Conservation (phyloP, 2,329 filamentous ascomycete species). For the Bipolaris cookei region DNA sequence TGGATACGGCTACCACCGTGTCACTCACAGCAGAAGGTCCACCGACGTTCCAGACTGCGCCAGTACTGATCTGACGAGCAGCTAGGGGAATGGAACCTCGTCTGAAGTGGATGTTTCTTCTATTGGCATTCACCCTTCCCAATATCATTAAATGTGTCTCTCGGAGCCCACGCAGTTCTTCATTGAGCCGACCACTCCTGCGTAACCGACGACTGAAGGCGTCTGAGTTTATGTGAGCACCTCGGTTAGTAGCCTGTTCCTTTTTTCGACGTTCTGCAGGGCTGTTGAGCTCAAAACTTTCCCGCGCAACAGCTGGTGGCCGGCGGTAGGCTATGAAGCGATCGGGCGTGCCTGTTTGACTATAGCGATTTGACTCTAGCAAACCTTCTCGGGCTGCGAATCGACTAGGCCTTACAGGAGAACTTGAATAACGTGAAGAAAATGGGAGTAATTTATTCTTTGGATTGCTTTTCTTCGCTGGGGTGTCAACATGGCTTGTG, state of each 20-base stretch:
- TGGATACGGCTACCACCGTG: conserved; percentile 59
- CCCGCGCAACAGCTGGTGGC: conserved; percentile 50
- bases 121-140: conserved; percentile 25
- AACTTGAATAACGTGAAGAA: conserved; percentile 34
- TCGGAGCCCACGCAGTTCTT: conserved; percentile 41
- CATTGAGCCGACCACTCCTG: conserved; percentile 41
- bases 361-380: conserved; percentile 24
- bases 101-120: conserved; percentile 32
- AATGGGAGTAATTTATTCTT: conserved; percentile 19
- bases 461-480: neutral
- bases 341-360: conserved; percentile 55
- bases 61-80: conserved; percentile 63
- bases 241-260: conserved; percentile 56
- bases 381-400: conserved; percentile 36
- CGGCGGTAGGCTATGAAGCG: conserved; percentile 63
- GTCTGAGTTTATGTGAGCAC: conserved; percentile 55
- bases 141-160: conserved; percentile 41
- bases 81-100: conserved; percentile 27
- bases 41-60: conserved; percentile 78
- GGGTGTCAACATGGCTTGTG: neutral
- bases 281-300: conserved; percentile 62
- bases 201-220: conserved; percentile 59
- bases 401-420: conserved; percentile 44
- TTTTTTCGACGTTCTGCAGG: conserved; percentile 53
- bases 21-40: conserved; percentile 66